Conservation (phyloP, 176 grass and related monocot genomes). For the Musa troglodytarum region DNA sequence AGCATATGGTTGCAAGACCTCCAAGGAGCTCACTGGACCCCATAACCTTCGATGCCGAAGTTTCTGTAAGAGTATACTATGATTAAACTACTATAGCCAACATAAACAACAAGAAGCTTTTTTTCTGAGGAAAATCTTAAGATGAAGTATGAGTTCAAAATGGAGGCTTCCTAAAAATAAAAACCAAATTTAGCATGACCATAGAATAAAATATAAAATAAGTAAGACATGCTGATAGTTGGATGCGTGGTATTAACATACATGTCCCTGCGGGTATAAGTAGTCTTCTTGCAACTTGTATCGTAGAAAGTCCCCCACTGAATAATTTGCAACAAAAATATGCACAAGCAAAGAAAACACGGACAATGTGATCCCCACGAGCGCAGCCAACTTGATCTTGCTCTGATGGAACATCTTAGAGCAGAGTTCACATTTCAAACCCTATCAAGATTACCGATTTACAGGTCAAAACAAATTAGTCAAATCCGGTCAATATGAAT, state of each 20-base stretch:
- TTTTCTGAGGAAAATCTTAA: background rate
- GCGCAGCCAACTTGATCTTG: constrained; percentile 89
- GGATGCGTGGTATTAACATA: constrained; percentile 23
- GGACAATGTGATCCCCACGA: constrained; percentile 61
- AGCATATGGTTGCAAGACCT: constrained; percentile 56
- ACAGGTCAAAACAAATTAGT: background rate
- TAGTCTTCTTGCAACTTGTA: constrained; percentile 54
- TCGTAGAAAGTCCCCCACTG: constrained; percentile 44
- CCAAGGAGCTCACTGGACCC: constrained; percentile 63
- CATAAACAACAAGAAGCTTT: background rate
- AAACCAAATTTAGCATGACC: background rate
- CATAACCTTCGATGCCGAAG: constrained; percentile 57
- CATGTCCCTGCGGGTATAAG: constrained; percentile 49
- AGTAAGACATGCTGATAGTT: background rate
- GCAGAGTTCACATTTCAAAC: background rate
- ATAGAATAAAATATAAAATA: background rate
- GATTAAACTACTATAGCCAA: constrained; percentile 16
- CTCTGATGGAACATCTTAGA: constrained; percentile 82
- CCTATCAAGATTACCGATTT: background rate
- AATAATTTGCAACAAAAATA: constrained; percentile 86
- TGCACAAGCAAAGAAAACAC: constrained; percentile 78
- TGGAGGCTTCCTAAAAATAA: background rate
- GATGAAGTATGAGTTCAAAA: background rate
- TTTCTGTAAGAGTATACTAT: constrained; percentile 36
- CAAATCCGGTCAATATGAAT: background rate